phyloP scores from a whole-genome alignment of 2,329 filamentous ascomycete genomes.

The Calonectria pauciramosa region DNA sequence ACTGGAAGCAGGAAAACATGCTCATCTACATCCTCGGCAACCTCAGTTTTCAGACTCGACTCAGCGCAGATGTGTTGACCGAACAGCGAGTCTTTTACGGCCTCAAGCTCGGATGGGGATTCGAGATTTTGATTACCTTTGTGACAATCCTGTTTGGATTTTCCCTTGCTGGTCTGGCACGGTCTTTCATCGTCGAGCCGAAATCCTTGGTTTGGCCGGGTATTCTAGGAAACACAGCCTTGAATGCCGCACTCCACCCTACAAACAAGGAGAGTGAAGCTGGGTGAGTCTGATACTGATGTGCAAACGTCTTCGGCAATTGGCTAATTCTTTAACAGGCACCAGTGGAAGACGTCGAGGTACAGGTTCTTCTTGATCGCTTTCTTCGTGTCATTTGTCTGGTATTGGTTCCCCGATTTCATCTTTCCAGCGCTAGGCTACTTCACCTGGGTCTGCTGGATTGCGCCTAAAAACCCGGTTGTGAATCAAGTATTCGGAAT shows the following conservation, averaged over 20 bases:
- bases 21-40: constrained; percentile 70
- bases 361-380: constrained; percentile 61
- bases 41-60: constrained; percentile 58
- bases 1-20: constrained; percentile 60
- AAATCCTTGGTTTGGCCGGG: constrained; percentile 67
- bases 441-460: constrained; percentile 64
- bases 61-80: constrained; percentile 52
- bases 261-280: constrained; percentile 47
- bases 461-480: constrained; percentile 59
- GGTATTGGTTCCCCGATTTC: constrained; percentile 66
- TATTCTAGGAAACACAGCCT: constrained; percentile 62
- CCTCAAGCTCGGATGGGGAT: constrained; percentile 59
- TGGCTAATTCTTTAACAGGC: not conserved
- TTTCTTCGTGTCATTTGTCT: constrained; percentile 53
- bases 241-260: constrained; percentile 59
- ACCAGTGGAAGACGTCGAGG: constrained; percentile 53
- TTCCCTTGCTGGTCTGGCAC: constrained; percentile 61
- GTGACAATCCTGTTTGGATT: constrained; percentile 67
- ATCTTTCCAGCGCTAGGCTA: constrained; percentile 61
- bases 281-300: constrained; percentile 14
- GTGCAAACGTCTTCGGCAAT: not conserved
- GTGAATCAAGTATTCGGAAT: constrained; percentile 66
- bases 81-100: constrained; percentile 44
- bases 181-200: constrained; percentile 60
- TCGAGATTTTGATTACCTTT: constrained; percentile 63